Conservation (phyloP, 305 asterid genomes). For the Fraxinus baroniana region DNA sequence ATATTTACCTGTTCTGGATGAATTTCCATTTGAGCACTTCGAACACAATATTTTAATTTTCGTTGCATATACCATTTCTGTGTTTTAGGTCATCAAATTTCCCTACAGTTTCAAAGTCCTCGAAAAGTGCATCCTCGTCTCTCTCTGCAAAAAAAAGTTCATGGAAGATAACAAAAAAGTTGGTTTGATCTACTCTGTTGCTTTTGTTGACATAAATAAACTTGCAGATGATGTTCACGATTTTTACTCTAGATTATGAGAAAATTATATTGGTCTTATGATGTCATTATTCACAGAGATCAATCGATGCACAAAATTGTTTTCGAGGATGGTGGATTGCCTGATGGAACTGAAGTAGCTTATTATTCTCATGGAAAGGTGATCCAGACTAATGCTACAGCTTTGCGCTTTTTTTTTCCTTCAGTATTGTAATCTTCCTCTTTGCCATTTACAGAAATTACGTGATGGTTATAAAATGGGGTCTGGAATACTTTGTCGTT, state of each 20-base stretch:
- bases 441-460: slow-evolving; percentile 39
- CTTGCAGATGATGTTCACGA: slow-evolving; percentile 8
- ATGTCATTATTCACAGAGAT: slow-evolving; percentile 38
- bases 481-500: slow-evolving; percentile 46
- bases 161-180: slow-evolving; percentile 91
- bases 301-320: slow-evolving; percentile 55
- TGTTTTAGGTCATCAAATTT: slow-evolving; percentile 46
- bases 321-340: slow-evolving; percentile 56
- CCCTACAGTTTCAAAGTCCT: slow-evolving; percentile 38
- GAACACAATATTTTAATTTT: neutral
- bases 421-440: slow-evolving; percentile 12
- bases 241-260: neutral
- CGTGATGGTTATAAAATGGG: slow-evolving; percentile 57
- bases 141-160: slow-evolving; percentile 51
- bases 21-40: slow-evolving; percentile 11
- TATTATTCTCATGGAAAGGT: slow-evolving; percentile 66
- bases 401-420: neutral
- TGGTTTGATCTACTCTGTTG: slow-evolving; percentile 27
- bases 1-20: slow-evolving; percentile 20
- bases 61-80: slow-evolving; percentile 23
- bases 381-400: slow-evolving; percentile 20
- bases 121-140: slow-evolving; percentile 40
- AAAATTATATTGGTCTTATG: neutral
- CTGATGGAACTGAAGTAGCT: slow-evolving; percentile 56
- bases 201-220: neutral